Base-by-base conservation (phyloP, 768 basidiomycete species). In the Russula vinacea region DNA sequence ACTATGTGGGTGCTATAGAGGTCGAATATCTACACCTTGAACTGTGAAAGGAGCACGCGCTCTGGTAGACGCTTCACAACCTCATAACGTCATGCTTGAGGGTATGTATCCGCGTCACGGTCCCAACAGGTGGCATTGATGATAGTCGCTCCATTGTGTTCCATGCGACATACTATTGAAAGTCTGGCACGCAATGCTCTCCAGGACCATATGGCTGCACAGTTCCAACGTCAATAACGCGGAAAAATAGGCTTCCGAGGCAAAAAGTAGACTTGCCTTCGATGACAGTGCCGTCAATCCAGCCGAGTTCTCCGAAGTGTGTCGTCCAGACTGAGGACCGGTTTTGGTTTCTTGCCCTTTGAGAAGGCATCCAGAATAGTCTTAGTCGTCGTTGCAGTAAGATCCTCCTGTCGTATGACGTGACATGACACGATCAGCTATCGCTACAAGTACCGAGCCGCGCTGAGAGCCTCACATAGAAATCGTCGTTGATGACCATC, bases 401-500 rank as follows among this genome's bases (percentile, higher is more conserved):
- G 80, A 72, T 93, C 92, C 84, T 93, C 91, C 91, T 94, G 68
- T 4, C 24, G 26, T 10, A 3, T 44, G 9, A n/a, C 10, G 13
- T 10, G 45, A 22, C 3, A 47, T 22, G 7, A 24, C 52, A 35
- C 2, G 5, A 40, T 74, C 37, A 72, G 62, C 47, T 1, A 33
- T 47, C 45, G 29, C 22, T 11, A 19, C 70, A 39, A 72, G 71
- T 55, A 66, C 29, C 22, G 39, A 33, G 50, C 8, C 13, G 33
- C 1, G 56, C 39, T 5, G 59, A 33, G 35, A 5, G 77, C n/a
- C 63, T 45, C 72, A 93, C 94, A 74, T 97, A 99, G 79, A 94
- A 99, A 75, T 98, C 94, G 72, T 99, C 97, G 32, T 89, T 89
- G 71, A 99, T 82, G 65, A 88, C 94, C 76, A 99, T 80, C 97